Conservation (phyloP, 2,329 filamentous ascomycete genomes). For the Graphium sp. region DNA sequence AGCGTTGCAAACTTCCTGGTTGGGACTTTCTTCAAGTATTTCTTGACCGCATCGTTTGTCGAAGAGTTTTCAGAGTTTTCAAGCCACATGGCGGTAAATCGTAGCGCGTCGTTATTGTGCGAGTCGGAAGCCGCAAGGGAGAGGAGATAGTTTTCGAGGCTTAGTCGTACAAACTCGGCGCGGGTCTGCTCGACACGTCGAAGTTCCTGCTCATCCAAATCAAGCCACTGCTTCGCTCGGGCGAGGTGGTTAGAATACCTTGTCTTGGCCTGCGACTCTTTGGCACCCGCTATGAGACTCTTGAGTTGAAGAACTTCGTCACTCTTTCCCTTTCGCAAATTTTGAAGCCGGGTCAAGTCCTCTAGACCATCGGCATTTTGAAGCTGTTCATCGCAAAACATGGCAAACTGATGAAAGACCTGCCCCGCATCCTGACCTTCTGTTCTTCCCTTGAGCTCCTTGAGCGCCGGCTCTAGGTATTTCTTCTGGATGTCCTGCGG, state of each 20-base stretch:
- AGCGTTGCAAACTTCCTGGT: slow-evolving; percentile 83
- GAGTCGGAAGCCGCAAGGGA: slow-evolving; percentile 73
- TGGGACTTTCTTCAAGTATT: slow-evolving; percentile 56
- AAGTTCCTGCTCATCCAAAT: slow-evolving; percentile 79
- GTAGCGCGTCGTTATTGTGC: slow-evolving; percentile 75
- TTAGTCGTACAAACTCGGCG: slow-evolving; percentile 70
- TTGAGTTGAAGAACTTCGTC: slow-evolving; percentile 65
- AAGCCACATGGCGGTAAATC: slow-evolving; percentile 89
- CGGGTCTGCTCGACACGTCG: slow-evolving; percentile 60
- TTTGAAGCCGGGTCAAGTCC: slow-evolving; percentile 67
- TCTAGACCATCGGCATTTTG: slow-evolving; percentile 73
- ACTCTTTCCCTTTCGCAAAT: slow-evolving; percentile 62
- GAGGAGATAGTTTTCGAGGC: slow-evolving; percentile 83
- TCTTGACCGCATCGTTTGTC: slow-evolving; percentile 62
- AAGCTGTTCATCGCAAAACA: slow-evolving; percentile 88
- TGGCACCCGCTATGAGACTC: slow-evolving; percentile 32
- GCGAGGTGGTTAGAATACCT: slow-evolving; percentile 42
- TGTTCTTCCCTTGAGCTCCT: slow-evolving; percentile 53
- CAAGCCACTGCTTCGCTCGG: slow-evolving; percentile 75
- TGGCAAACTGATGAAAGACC: slow-evolving; percentile 88
- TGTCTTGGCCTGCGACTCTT: slow-evolving; percentile 33
- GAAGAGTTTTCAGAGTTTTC: slow-evolving; percentile 62
- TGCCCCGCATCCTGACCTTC: slow-evolving; percentile 62
- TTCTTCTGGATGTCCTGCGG: slow-evolving; percentile 77
- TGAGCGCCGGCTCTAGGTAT: slow-evolving; percentile 72